phyloP scores from a whole-genome alignment of 164 flowering plant genomes.

The Buxus sempervirens region DNA sequence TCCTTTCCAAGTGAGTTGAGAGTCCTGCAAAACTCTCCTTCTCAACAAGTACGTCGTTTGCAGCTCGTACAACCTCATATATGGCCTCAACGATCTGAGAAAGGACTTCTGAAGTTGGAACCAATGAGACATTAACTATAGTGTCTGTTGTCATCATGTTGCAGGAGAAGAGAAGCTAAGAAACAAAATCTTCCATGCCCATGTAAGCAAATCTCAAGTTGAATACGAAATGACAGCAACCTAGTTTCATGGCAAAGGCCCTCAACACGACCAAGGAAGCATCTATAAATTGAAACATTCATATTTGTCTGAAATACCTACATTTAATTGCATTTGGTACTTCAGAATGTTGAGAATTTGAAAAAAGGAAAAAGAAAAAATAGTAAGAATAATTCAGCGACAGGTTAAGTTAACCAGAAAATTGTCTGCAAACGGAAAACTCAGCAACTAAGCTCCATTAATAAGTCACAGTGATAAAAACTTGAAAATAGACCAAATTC shows the following conservation, averaged over 20 bases:
- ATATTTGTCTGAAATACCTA: no score
- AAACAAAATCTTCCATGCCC: conserved; percentile 5
- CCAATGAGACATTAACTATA: conserved; percentile 18
- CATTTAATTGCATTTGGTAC: no score
- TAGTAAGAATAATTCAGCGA: no score
- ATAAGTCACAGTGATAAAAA: no score
- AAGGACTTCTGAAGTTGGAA: conserved; percentile 39
- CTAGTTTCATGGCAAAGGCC: background rate
- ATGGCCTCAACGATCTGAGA: conserved; percentile 37
- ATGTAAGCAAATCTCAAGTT: background rate
- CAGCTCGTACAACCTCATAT: conserved; percentile 17
- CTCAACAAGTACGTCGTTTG: conserved; percentile 48
- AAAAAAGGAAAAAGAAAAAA: no score
- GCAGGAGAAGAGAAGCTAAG: conserved; percentile 3
- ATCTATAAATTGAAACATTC: no score
- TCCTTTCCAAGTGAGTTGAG: conserved; percentile 41
- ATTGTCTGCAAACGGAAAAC: no score
- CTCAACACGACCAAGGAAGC: no score
- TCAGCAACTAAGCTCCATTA: no score
- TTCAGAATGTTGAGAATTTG: no score
- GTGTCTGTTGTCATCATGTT: conserved; percentile 24
- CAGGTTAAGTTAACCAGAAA: no score
- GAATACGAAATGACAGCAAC: background rate
- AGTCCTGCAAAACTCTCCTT: conserved; percentile 49
- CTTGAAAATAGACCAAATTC: background rate